Evolutionary conservation across 306 rosid species (phyloP).

Genomic region (Fragaria ananassa): DNA sequence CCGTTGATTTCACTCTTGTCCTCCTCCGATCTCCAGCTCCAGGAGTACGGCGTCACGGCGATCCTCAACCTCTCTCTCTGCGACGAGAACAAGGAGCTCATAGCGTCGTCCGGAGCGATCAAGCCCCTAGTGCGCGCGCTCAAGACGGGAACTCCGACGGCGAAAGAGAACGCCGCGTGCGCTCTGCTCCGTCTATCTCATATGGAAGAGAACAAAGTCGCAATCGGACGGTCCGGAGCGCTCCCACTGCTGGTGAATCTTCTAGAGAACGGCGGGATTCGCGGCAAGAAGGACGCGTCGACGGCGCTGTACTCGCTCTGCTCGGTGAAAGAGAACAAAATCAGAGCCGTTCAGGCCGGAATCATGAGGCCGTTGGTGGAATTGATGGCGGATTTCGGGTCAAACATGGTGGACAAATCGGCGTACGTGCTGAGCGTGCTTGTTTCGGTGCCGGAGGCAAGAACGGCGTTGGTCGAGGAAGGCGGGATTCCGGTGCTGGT

Average conservation of each 20-base stretch:
- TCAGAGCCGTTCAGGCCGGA: constrained; percentile 73
- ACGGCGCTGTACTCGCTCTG: constrained; percentile 86
- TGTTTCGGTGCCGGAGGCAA: constrained; percentile 66
- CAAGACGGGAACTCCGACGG: constrained; percentile 55
- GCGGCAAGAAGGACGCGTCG: constrained; percentile 93
- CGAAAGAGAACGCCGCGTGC: constrained; percentile 94
- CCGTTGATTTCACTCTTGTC: constrained; percentile 73
- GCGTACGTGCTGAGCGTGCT: constrained; percentile 81
- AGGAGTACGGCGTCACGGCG: constrained; percentile 94
- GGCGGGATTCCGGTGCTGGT: constrained; percentile 90
- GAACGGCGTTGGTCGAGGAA: constrained; percentile 73
- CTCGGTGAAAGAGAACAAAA: constrained; percentile 74
- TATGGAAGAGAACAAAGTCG: constrained; percentile 60
- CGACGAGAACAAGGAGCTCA: constrained; percentile 83
- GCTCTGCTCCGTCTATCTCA: constrained; percentile 83
- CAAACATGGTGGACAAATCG: constrained; percentile 93
- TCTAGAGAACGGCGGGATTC: constrained; percentile 57
- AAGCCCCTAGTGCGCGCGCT: constrained; percentile 73
- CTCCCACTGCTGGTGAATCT: constrained; percentile 73
- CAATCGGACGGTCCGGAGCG: constrained; percentile 88
- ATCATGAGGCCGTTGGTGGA: constrained; percentile 86
- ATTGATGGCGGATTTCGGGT: constrained; percentile 82
- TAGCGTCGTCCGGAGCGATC: constrained; percentile 76
- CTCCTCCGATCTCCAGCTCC: constrained; percentile 71
- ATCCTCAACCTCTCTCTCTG: constrained; percentile 84